A percentile compares a stretch with the other conserved stretches of the same genome.
phyloP scores from a whole-genome alignment of 1,284 basidiomycete species.

The Fomitopsis schrenkii region DNA sequence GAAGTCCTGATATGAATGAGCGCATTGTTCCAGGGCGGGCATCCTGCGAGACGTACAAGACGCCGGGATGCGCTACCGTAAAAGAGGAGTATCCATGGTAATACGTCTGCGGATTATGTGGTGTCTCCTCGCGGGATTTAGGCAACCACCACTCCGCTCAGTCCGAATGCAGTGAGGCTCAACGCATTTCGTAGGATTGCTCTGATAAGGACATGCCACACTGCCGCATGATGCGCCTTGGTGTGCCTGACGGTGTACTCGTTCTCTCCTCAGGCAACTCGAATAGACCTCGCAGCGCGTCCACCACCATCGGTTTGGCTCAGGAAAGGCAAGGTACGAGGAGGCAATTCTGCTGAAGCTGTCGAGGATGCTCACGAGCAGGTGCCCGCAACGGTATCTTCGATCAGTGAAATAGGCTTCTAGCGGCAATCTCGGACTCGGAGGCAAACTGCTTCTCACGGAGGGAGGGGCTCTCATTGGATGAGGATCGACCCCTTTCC shows the following conservation, averaged over 20 bases:
- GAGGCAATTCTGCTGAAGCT: not conserved
- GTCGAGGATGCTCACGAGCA: not conserved
- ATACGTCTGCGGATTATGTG: not conserved
- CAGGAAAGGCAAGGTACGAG: not conserved
- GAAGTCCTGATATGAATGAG: not conserved
- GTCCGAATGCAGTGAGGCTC: not conserved
- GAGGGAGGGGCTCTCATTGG: slow-evolving; percentile 1
- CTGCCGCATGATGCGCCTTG: not conserved
- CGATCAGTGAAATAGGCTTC: slow-evolving; percentile 6
- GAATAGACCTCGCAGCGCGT: too few relatives aligned
- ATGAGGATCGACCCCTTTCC: slow-evolving; percentile 7
- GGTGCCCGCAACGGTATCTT: not conserved
- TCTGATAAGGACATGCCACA: not conserved
- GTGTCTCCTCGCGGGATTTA: not conserved
- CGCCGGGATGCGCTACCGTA: not conserved
- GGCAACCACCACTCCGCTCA: not conserved
- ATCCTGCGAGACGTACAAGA: not conserved
- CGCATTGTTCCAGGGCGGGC: not conserved
- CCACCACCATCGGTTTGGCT: not conserved
- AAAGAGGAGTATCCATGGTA: not conserved
- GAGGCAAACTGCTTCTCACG: not conserved
- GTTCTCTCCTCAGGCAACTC: too few relatives aligned
- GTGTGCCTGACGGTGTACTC: not conserved
- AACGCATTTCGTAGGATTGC: not conserved
- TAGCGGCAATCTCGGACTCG: not conserved